A percentile compares a stretch with the other conserved stretches of the same genome.
These are phyloP conservation scores for Alternaria burnsii DNA, from an alignment of 2,329 filamentous ascomycete species.

Conservation along the genomic window DNA sequence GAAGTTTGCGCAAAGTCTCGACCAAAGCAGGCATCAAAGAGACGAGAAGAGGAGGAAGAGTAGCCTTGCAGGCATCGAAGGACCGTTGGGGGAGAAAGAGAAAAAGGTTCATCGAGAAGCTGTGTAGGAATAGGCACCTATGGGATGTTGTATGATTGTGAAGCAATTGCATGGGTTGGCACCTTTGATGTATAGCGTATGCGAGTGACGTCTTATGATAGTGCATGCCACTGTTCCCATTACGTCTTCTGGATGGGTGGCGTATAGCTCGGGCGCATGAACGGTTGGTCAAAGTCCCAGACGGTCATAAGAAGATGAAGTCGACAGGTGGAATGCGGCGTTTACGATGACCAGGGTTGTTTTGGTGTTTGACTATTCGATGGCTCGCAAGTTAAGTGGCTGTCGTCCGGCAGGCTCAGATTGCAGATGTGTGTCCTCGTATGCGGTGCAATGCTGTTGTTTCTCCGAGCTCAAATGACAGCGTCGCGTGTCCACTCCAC, in stretches of 20 bases:
- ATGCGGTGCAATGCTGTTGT: slow-evolving; percentile 5
- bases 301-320: background rate
- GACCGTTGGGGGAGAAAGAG: slow-evolving; percentile 7
- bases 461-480: slow-evolving; percentile 16
- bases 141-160: too few species aligned
- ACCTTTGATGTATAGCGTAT: background rate
- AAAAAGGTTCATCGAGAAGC: slow-evolving; percentile 14
- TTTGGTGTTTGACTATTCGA: background rate
- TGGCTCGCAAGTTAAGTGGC: background rate
- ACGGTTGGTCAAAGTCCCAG: background rate
- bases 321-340: background rate
- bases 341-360: background rate
- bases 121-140: background rate
- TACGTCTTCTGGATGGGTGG: too few species aligned
- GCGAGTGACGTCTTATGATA: background rate
- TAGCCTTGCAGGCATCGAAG: slow-evolving; percentile 25
- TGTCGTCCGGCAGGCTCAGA: background rate
- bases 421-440: background rate
- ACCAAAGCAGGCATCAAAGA: slow-evolving; percentile 39
- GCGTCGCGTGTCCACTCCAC: slow-evolving; percentile 27
- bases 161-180: background rate
- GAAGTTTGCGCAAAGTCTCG: slow-evolving; percentile 61
- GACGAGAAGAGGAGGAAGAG: slow-evolving; percentile 40
- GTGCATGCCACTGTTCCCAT: too few species aligned
- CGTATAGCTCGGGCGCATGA: too few species aligned